phyloP scores from a whole-genome alignment of 208 protist genomes.

The Leishmania lainsoni region DNA sequence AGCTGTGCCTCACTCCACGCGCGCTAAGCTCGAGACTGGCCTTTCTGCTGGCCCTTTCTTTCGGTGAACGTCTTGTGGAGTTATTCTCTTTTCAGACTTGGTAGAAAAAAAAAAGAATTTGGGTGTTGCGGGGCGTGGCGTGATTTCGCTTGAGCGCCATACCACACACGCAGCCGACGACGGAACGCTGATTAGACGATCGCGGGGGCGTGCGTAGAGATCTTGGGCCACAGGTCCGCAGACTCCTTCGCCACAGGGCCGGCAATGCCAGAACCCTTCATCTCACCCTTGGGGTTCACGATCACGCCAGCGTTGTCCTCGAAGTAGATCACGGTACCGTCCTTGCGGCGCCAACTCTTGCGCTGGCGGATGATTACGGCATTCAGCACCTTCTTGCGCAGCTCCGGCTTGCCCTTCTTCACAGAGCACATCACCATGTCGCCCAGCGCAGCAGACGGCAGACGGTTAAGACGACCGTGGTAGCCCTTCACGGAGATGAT shows the following conservation, averaged over 20 bases:
- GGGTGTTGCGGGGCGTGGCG: not conserved
- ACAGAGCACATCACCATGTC: constrained; percentile 99
- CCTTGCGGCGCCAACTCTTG: constrained; percentile 98
- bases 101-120: not conserved
- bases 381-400: constrained; percentile 99
- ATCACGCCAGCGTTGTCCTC: constrained; percentile 99
- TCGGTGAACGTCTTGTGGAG: not conserved
- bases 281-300: constrained; percentile 99
- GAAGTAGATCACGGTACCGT: constrained; percentile 99
- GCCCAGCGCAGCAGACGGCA: constrained; percentile 97
- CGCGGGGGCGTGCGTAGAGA: constrained; percentile 95
- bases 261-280: constrained; percentile 99
- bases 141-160: not conserved
- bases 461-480: constrained; percentile 98
- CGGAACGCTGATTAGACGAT: constrained; percentile 96
- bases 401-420: constrained; percentile 99
- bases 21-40: not conserved
- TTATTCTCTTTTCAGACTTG: not conserved
- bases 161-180: constrained; percentile 97
- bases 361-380: constrained; percentile 99
- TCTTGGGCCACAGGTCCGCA: constrained; percentile 99
- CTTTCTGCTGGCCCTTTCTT: not conserved
- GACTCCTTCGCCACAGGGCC: constrained; percentile 99
- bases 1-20: not conserved
- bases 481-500: constrained; percentile 99